Evolutionary conservation across 352 stramenopile species (phyloP).

Genomic region (Globisporangium cystogenes): DNA sequence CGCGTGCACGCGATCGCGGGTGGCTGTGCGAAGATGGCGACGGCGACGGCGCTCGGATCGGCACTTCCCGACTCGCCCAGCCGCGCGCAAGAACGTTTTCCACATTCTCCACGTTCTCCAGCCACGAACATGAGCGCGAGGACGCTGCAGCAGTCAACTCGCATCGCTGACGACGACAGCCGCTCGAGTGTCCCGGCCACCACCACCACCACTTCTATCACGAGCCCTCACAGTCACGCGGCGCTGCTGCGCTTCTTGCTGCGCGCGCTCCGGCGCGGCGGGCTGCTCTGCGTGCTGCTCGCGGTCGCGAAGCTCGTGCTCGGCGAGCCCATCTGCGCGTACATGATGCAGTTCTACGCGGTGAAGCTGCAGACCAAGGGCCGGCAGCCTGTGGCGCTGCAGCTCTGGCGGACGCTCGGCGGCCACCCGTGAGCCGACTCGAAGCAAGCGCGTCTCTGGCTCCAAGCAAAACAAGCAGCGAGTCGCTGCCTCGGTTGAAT

Average conservation of each 20-base stretch:
- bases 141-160: not conserved
- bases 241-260: not conserved
- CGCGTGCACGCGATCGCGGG: too few relatives aligned
- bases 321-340: conserved; percentile 13
- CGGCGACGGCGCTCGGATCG: not conserved
- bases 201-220: not conserved
- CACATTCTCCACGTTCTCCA: too few relatives aligned
- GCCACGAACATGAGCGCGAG: not conserved
- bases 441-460: too few relatives aligned
- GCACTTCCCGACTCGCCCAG: not conserved
- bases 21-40: too few relatives aligned
- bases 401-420: conserved; percentile 7
- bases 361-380: not conserved
- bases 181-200: not conserved
- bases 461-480: too few relatives aligned
- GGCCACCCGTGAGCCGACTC: not conserved
- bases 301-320: conserved; percentile 12
- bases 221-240: not conserved
- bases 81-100: not conserved
- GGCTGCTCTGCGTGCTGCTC: conserved; percentile 4
- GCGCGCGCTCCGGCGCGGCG: conserved; percentile 1
- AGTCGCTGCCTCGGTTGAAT: too few relatives aligned
- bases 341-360: conserved; percentile 15
- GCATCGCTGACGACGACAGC: not conserved
- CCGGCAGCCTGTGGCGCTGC: conserved; percentile 4